Conservation (phyloP, 2,329 filamentous ascomycete species). For the Verticillium tricorpus region DNA sequence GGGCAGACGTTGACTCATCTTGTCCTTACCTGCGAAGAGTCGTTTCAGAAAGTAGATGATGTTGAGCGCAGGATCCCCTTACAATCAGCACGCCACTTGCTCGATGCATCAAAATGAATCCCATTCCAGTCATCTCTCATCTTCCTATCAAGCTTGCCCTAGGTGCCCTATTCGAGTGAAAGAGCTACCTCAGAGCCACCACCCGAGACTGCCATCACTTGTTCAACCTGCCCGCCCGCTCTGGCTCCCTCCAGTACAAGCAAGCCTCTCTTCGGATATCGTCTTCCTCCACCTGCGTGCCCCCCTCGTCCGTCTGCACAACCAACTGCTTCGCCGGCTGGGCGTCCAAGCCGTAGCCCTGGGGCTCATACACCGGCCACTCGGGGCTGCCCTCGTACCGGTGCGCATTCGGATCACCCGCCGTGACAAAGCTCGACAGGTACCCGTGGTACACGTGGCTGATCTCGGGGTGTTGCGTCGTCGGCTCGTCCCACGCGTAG, state of each 20-base stretch:
- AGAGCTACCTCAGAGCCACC: no score
- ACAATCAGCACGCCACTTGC: no score
- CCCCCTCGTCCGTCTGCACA: constrained; percentile 20
- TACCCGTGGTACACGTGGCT: constrained; percentile 29
- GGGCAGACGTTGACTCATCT: no score
- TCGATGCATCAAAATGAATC: no score
- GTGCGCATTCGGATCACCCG: constrained; percentile 28
- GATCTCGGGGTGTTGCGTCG: constrained; percentile 28
- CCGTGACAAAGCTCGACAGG: constrained; percentile 29
- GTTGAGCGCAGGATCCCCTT: no score
- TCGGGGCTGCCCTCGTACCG: constrained; percentile 11
- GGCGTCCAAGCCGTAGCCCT: constrained; percentile 17
- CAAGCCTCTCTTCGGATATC: constrained; percentile 25
- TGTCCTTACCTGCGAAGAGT: no score
- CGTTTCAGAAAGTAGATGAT: no score
- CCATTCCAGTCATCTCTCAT: no score
- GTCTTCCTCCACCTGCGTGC: constrained; percentile 26
- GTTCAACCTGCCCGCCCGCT: constrained; percentile 26
- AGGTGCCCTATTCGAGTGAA: neutral
- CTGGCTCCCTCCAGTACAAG: constrained; percentile 29
- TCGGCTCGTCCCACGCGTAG: constrained; percentile 31
- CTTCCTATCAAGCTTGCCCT: no score
- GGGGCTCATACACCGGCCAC: constrained; percentile 20
- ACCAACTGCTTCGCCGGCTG: constrained; percentile 24
- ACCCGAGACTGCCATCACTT: constrained; percentile 17